Percentiles rank a stretch among this genome's conserved stretches.
These are phyloP conservation scores for Hypoxylon rubiginosum DNA, from an alignment of 2,329 filamentous ascomycete species.

Conservation along the genomic window DNA sequence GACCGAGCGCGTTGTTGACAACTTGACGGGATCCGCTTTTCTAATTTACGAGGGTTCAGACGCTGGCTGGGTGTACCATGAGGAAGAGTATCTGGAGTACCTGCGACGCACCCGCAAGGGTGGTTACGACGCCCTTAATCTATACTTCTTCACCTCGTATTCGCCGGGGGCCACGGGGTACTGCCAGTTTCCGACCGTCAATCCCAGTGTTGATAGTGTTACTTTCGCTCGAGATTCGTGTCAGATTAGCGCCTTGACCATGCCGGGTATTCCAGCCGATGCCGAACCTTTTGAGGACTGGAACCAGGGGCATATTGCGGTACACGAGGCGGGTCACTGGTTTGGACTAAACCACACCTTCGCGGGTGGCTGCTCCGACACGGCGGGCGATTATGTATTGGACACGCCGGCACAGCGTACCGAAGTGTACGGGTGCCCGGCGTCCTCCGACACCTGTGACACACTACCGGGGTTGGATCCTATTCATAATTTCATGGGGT, in stretches of 20 bases:
- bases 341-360: slow-evolving; percentile 61
- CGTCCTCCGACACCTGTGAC: slow-evolving; percentile 51
- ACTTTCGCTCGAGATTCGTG: slow-evolving; percentile 50
- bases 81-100: slow-evolving; percentile 1
- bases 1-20: slow-evolving; percentile 44
- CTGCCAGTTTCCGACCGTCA: slow-evolving; percentile 33
- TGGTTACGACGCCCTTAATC: slow-evolving; percentile 22
- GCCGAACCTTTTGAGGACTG: slow-evolving; percentile 45
- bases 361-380: slow-evolving; percentile 55
- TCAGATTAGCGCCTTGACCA: slow-evolving; percentile 47
- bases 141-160: slow-evolving; percentile 21
- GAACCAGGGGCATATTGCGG: slow-evolving; percentile 56
- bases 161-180: slow-evolving; percentile 11
- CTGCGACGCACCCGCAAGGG: slow-evolving; percentile 7
- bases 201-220: slow-evolving; percentile 16
- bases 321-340: slow-evolving; percentile 61
- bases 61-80: slow-evolving; percentile 35
- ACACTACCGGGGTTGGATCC: slow-evolving; percentile 49
- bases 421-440: slow-evolving; percentile 55
- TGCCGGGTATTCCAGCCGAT: slow-evolving; percentile 44
- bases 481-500: slow-evolving; percentile 57
- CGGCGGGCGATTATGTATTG: slow-evolving; percentile 55
- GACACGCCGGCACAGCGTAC: slow-evolving; percentile 58
- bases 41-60: slow-evolving; percentile 41
- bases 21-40: slow-evolving; percentile 40